phyloP scores from a whole-genome alignment of 2,329 filamentous ascomycete species.

The Xylaria sp. region DNA sequence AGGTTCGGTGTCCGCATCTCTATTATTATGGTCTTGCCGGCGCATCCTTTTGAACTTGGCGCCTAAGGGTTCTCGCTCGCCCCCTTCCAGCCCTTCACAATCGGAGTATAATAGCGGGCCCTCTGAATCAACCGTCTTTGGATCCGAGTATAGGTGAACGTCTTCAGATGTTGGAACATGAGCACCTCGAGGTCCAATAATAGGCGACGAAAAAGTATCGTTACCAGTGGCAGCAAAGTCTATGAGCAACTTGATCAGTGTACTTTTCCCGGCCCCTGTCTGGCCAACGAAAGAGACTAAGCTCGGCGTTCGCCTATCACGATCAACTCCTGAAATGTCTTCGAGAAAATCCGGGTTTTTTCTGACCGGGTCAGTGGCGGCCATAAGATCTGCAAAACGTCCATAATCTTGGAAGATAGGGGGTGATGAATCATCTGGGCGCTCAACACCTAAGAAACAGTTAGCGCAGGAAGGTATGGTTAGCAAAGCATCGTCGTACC shows the following conservation, averaged over 20 bases:
- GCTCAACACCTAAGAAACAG: background rate
- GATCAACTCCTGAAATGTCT: background rate
- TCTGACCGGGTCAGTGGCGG: background rate
- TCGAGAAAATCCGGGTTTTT: background rate
- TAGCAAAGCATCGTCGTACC: background rate
- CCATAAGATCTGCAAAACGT: background rate
- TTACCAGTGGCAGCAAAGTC: slow-evolving; percentile 34
- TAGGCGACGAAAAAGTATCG: slow-evolving; percentile 43
- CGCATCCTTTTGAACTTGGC: slow-evolving; percentile 6
- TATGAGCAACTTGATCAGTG: slow-evolving; percentile 51
- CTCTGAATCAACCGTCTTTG: slow-evolving; percentile 42
- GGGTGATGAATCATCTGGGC: background rate
- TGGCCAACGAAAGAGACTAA: slow-evolving; percentile 48
- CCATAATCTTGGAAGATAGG: background rate
- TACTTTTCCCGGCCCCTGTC: slow-evolving; percentile 52
- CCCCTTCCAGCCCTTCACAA: slow-evolving; percentile 55
- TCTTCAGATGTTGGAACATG: slow-evolving; percentile 51
- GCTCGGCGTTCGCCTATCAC: background rate
- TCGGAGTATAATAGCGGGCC: slow-evolving; percentile 53
- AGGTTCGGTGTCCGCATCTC: slow-evolving; percentile 6
- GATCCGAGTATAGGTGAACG: slow-evolving; percentile 55
- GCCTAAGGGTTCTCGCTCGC: slow-evolving; percentile 39
- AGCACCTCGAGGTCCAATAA: slow-evolving; percentile 43
- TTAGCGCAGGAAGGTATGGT: background rate
- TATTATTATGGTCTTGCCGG: background rate